Conservation (phyloP, 306 rosid species). For the Bauhinia variegata region DNA sequence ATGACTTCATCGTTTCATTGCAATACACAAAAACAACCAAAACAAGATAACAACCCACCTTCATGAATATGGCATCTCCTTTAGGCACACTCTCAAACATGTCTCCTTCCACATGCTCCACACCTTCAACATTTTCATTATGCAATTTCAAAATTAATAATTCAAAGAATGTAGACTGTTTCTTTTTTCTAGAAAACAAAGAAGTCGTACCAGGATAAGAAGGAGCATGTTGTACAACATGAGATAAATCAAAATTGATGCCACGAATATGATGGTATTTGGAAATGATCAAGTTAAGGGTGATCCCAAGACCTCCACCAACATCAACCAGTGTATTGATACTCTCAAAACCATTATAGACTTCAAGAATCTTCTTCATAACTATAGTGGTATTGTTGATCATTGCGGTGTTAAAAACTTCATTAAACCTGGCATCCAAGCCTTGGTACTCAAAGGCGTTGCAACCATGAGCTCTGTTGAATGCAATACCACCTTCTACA, state of each 20-base stretch:
- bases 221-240: too few species aligned
- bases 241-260: neutral
- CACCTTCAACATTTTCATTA: too few species aligned
- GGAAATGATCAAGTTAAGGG: constrained; percentile 18
- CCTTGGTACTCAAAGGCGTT: neutral
- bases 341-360: constrained; percentile 37
- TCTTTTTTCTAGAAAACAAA: too few species aligned
- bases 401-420: constrained; percentile 43
- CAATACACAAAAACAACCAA: too few species aligned
- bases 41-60: too few species aligned
- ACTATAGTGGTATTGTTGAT: constrained; percentile 18
- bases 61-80: too few species aligned
- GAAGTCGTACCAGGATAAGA: too few species aligned
- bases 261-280: neutral
- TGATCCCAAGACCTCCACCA: constrained; percentile 45
- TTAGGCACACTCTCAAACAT: too few species aligned
- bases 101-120: too few species aligned
- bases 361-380: constrained; percentile 23
- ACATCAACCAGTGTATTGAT: constrained; percentile 44
- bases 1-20: too few species aligned
- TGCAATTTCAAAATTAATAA: too few species aligned
- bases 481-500: neutral
- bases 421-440: neutral
- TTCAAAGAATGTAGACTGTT: too few species aligned
- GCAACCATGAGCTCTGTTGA: neutral